Percentiles rank a stretch among this genome's conserved stretches.
Conservation (phyloP, 257 asterid species). For the Ehretia macrophylla region DNA sequence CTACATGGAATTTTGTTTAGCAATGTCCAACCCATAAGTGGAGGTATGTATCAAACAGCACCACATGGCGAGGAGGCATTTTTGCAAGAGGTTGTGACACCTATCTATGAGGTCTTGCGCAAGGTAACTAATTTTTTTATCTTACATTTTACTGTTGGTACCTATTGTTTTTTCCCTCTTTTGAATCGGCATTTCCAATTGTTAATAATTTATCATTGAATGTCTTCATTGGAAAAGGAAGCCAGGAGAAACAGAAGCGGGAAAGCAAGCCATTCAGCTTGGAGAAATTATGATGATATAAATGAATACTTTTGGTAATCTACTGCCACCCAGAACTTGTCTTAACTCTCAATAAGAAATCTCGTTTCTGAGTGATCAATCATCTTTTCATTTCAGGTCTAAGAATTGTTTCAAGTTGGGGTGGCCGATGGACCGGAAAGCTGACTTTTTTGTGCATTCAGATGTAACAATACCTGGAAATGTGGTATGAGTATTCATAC, state of each 20-base stretch:
- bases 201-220: slow-evolving; percentile 19
- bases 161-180: background rate
- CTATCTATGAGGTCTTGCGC: slow-evolving; percentile 73
- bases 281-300: slow-evolving; percentile 97
- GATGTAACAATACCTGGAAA: slow-evolving; percentile 36
- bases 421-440: slow-evolving; percentile 77
- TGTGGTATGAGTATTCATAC: slow-evolving; percentile 29
- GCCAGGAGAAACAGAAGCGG: slow-evolving; percentile 75
- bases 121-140: slow-evolving; percentile 44
- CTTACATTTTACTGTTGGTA: background rate
- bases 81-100: slow-evolving; percentile 78
- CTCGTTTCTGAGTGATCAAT: slow-evolving; percentile 1
- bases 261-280: slow-evolving; percentile 91
- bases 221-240: slow-evolving; percentile 69
- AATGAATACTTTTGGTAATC: slow-evolving; percentile 95
- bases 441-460: slow-evolving; percentile 80
- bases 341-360: slow-evolving; percentile 1
- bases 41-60: slow-evolving; percentile 49
- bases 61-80: slow-evolving; percentile 72
- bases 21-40: slow-evolving; percentile 62
- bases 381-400: slow-evolving; percentile 51
- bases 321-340: slow-evolving; percentile 15
- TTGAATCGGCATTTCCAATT: slow-evolving; percentile 8
- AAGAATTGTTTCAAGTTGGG: slow-evolving; percentile 70
- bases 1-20: slow-evolving; percentile 57